A percentile compares a stretch with the other conserved stretches of the same genome.
phyloP scores from a whole-genome alignment of 345 rosid species.

The Jatropha curcas region DNA sequence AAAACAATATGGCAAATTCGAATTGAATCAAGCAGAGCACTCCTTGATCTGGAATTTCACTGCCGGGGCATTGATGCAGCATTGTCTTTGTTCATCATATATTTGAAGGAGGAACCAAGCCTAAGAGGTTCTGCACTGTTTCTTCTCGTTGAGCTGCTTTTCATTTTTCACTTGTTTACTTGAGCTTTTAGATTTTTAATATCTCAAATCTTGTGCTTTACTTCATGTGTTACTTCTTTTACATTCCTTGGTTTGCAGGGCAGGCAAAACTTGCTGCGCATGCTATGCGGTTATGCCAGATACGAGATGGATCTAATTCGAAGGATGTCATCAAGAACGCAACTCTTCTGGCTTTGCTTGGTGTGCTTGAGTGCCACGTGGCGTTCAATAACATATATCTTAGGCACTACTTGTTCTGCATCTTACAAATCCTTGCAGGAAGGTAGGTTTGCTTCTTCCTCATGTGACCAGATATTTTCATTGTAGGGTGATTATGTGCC shows the following conservation, averaged over 20 bases:
- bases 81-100: constrained; percentile 61
- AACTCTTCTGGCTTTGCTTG: constrained; percentile 66
- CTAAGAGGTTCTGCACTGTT: constrained; percentile 63
- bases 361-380: constrained; percentile 63
- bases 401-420: constrained; percentile 83
- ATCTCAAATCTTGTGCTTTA: neutral
- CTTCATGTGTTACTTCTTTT: neutral
- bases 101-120: constrained; percentile 73
- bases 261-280: constrained; percentile 78
- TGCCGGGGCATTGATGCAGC: constrained; percentile 79
- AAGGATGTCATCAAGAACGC: constrained; percentile 44
- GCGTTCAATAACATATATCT: constrained; percentile 75
- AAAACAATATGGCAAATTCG: constrained; percentile 70
- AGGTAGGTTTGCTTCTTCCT: constrained; percentile 50
- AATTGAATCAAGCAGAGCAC: constrained; percentile 88
- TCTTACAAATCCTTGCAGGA: constrained; percentile 78
- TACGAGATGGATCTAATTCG: constrained; percentile 48
- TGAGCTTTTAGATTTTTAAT: neutral
- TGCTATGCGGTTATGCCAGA: constrained; percentile 79
- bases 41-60: constrained; percentile 86
- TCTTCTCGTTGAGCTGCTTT: neutral
- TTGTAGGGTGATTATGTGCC: neutral
- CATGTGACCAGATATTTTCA: neutral
- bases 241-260: constrained; percentile 58
- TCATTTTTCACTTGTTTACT: neutral